Evolutionary conservation across 1,284 basidiomycete species (phyloP), one percentile per base, ranked within the genome.

Genomic region (Thelephora terrestris): DNA sequence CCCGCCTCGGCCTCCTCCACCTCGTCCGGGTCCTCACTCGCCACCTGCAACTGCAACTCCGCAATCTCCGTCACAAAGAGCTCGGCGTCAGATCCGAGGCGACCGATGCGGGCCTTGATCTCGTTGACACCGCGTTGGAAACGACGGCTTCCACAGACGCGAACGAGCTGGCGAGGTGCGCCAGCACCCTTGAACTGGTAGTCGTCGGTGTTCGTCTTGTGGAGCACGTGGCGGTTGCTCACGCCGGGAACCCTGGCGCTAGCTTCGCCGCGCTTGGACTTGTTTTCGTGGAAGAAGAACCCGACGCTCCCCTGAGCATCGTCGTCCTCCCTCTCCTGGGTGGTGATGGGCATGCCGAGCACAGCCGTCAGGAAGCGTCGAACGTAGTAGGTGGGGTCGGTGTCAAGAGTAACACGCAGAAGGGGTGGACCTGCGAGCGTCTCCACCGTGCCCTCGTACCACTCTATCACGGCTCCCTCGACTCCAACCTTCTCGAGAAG

Each of bases 221-320:
- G 56, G 29, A 70, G 57, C 32, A 71, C 66, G 46, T 72, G 71
- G 44, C 57, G 60, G 55, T 62, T 67, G 53, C 54, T 71, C 18
- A 73, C 53, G 2, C 58, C 67, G 29, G 57, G 61, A 38, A 73
- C 64, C 58, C 58, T 68, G 53, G 49, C 43, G 55, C 63, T 70
- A 44, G 59, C 54, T 32, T 58, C 52, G 49, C 64, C 64, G 23
- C 53, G n/a, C 47, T 61, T 57, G 61, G 59, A 57, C 43, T 58
- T 61, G 53, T 58, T 63, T 53, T 69, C 64, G 51, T 66, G 68
- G 57, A 73, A 69, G 42, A 50, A 71, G 16, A 71, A 50, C 1
- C 61, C 48, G 44, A 68, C 44, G 24, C 53, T 67, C 20, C 68
- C 69, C 55, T 67, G 60, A 36, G 55, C 40, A 55, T 65, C 64